phyloP scores from a whole-genome alignment of 2,329 filamentous ascomycete species.

The Cordyceps cicadae region DNA sequence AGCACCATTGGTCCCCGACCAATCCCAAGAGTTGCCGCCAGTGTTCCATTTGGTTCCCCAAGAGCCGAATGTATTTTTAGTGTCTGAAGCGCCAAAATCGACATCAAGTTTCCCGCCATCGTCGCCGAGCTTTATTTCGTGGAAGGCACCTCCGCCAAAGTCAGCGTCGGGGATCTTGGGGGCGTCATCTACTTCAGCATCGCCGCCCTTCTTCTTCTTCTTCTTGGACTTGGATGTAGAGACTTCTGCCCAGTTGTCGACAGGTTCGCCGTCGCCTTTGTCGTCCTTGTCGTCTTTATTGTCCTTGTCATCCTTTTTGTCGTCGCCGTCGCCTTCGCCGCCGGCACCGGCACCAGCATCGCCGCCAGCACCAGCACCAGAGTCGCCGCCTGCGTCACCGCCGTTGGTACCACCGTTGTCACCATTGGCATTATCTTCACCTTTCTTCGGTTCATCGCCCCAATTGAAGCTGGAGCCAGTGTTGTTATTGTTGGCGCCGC shows the following conservation, averaged over 20 bases:
- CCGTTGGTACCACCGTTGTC: slow-evolving; percentile 14
- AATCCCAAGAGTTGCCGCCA: slow-evolving; percentile 40
- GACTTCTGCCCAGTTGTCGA: slow-evolving; percentile 26
- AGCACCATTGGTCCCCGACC: slow-evolving; percentile 29
- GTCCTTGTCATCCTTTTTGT: slow-evolving; percentile 12
- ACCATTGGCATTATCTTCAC: slow-evolving; percentile 1
- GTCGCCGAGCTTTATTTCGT: slow-evolving; percentile 59
- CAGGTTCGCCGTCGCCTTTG: slow-evolving; percentile 22
- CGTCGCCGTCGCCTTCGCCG: slow-evolving; percentile 15
- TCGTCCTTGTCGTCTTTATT: slow-evolving; percentile 14
- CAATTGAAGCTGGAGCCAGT: slow-evolving; percentile 5
- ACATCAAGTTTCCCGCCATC: slow-evolving; percentile 52
- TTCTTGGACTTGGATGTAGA: slow-evolving; percentile 29
- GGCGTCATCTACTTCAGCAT: slow-evolving; percentile 17
- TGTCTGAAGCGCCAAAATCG: slow-evolving; percentile 40
- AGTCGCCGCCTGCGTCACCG: slow-evolving; percentile 16
- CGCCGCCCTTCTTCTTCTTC: slow-evolving; percentile 27
- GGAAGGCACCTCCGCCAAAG: slow-evolving; percentile 45
- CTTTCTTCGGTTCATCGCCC: slow-evolving; percentile 12
- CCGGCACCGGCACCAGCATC: slow-evolving; percentile 17
- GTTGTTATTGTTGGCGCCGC: slow-evolving; percentile 10
- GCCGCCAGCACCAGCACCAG: slow-evolving; percentile 17
- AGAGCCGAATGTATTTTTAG: slow-evolving; percentile 40
- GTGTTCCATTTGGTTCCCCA: slow-evolving; percentile 55
- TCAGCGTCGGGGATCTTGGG: slow-evolving; percentile 25